A percentile compares a stretch with the other conserved stretches of the same genome.
These are phyloP conservation scores for Isoetes taiwanensis DNA, from an alignment of 75 land plant genomes.

Conservation along the genomic window DNA sequence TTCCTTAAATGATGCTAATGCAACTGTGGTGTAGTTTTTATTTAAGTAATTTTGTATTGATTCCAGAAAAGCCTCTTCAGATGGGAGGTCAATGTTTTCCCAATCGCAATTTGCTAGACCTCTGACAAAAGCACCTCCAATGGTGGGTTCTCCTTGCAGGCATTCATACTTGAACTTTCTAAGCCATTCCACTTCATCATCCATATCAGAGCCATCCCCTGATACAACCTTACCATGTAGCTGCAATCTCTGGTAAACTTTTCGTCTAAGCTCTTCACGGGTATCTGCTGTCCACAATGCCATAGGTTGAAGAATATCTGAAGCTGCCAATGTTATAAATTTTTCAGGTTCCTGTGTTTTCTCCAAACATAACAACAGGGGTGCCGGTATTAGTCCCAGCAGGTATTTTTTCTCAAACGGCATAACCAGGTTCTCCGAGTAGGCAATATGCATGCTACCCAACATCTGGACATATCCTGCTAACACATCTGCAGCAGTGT, in stretches of 20 bases:
- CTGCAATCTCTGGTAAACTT: constrained; percentile 14
- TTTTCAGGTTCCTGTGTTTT: constrained; percentile 29
- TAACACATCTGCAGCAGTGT: constrained; percentile 33
- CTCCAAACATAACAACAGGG: constrained; percentile 20
- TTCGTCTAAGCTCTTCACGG: constrained; percentile 20
- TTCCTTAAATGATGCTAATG: neutral
- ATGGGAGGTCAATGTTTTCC: constrained; percentile 20
- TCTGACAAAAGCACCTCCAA: constrained; percentile 26
- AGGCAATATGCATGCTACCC: neutral
- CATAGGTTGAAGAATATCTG: constrained; percentile 28
- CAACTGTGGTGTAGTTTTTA: neutral
- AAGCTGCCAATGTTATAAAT: constrained; percentile 17
- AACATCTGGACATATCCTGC: constrained; percentile 20
- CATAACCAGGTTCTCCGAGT: constrained; percentile 6
- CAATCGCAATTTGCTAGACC: constrained; percentile 18
- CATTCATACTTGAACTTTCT: constrained; percentile 27
- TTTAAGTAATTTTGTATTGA: constrained; percentile 21
- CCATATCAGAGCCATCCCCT: constrained; percentile 8
- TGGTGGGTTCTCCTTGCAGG: constrained; percentile 23
- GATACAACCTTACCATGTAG: constrained; percentile 9
- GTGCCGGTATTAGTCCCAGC: constrained; percentile 21
- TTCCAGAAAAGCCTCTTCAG: constrained; percentile 23
- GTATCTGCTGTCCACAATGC: constrained; percentile 25
- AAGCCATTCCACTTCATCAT: constrained; percentile 33
- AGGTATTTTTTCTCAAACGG: too few relatives aligned